These are phyloP conservation scores for Candida multigemmis DNA, from an alignment of 805 yeast genomes.

Conservation along the genomic window DNA sequence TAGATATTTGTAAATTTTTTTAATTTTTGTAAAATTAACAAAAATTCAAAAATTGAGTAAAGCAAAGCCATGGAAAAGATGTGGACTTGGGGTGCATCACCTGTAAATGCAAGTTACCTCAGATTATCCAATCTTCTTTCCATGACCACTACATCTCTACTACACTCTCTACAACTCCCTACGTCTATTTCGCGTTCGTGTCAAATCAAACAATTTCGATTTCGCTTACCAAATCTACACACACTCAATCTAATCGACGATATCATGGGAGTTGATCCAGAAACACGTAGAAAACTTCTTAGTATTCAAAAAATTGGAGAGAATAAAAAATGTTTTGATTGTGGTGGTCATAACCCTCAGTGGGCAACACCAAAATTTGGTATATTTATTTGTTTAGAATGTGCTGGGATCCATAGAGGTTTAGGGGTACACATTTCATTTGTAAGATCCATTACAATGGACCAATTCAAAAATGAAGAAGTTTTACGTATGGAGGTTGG, in stretches of 20 bases:
- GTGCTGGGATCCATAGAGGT: conserved; percentile 96
- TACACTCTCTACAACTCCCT: background rate
- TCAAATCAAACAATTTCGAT: conserved; percentile 1
- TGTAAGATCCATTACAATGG: conserved; percentile 96
- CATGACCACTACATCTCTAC: no score
- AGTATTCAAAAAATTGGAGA: conserved; percentile 74
- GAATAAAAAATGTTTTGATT: conserved; percentile 80
- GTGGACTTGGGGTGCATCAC: no score
- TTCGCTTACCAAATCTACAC: background rate
- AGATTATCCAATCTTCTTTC: no score
- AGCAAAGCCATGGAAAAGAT: no score
- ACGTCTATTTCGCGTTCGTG: conserved; percentile 1
- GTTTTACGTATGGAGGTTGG: conserved; percentile 86
- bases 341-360: conserved; percentile 93
- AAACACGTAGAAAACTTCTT: conserved; percentile 68
- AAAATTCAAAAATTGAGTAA: no score
- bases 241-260: background rate
- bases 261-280: conserved; percentile 80
- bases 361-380: conserved; percentile 99
- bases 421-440: conserved; percentile 95
- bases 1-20: no score
- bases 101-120: no score
- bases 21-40: no score
- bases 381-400: conserved; percentile 91
- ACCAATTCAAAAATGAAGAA: conserved; percentile 93